Percentiles rank a stretch among this genome's conserved stretches.
phyloP scores from a whole-genome alignment of 768 basidiomycete genomes.

The Boletales sp. region DNA sequence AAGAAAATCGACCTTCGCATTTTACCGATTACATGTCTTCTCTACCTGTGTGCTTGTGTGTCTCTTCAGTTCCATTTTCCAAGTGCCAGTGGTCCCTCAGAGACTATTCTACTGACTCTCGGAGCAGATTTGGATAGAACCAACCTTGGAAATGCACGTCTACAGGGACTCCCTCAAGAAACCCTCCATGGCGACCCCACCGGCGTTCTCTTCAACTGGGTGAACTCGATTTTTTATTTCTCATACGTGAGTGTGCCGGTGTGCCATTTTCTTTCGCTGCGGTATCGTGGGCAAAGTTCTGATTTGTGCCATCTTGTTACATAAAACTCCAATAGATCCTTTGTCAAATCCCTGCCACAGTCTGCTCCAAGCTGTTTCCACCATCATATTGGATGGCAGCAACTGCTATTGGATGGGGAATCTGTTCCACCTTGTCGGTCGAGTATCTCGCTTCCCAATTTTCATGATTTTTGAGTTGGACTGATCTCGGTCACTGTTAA shows the following conservation, averaged over 20 bases:
- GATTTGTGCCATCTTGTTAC: neutral
- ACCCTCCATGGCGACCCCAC: conserved; percentile 63
- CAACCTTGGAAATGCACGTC: conserved; percentile 75
- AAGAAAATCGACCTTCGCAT: conserved; percentile 35
- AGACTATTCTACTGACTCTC: neutral
- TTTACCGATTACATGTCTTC: conserved; percentile 57
- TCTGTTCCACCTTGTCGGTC: conserved; percentile 72
- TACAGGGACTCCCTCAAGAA: conserved; percentile 70
- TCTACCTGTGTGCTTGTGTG: conserved; percentile 76
- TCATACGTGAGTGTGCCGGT: conserved; percentile 52
- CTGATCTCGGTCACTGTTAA: neutral
- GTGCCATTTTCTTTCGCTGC: neutral
- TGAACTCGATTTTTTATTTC: conserved; percentile 75
- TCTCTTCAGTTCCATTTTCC: conserved; percentile 9
- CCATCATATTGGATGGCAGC: conserved; percentile 66
- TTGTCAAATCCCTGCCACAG: conserved; percentile 62
- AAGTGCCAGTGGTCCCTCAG: neutral
- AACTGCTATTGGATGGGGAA: conserved; percentile 69
- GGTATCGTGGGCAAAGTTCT: neutral
- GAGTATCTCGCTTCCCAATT: conserved; percentile 4
- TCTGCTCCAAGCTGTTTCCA: conserved; percentile 63
- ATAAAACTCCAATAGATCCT: conserved; percentile 46
- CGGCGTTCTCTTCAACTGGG: conserved; percentile 67
- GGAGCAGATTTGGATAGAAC: conserved; percentile 58
- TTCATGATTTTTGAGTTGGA: neutral